These are phyloP conservation scores for Aspergillus hortae DNA, from an alignment of 2,329 filamentous ascomycete genomes.

Conservation along the genomic window DNA sequence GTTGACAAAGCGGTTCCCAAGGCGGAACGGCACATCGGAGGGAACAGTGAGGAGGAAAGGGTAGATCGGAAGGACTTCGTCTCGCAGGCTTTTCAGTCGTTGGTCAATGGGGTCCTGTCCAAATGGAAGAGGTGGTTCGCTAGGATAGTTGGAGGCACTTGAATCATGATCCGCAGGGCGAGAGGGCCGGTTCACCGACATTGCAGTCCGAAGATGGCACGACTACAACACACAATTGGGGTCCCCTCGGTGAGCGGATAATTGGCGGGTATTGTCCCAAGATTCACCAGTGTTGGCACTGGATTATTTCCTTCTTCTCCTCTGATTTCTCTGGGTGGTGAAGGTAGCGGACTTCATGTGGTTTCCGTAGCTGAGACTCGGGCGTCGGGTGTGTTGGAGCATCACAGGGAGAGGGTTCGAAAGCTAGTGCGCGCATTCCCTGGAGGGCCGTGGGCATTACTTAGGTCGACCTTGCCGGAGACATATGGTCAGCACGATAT, in stretches of 20 bases:
- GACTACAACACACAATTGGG: neutral
- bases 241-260: neutral
- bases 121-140: slow-evolving; percentile 16
- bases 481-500: neutral
- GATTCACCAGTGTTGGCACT: no score
- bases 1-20: slow-evolving; percentile 40
- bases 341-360: neutral
- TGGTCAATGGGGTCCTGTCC: slow-evolving; percentile 31
- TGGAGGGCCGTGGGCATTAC: neutral
- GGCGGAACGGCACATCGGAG: slow-evolving; percentile 44
- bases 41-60: slow-evolving; percentile 47
- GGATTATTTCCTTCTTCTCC: neutral
- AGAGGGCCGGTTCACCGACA: slow-evolving; percentile 36
- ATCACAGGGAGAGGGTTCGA: neutral
- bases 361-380: neutral
- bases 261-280: neutral
- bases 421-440: neutral
- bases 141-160: slow-evolving; percentile 21
- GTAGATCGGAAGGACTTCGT: slow-evolving; percentile 41
- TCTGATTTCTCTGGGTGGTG: neutral
- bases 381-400: neutral
- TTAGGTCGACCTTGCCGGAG: neutral
- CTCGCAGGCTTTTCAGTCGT: slow-evolving; percentile 38
- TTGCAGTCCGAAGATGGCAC: slow-evolving; percentile 28
- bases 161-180: slow-evolving; percentile 24